Percentiles rank a stretch among this genome's conserved stretches.
Conservation (phyloP, 176 grass and related monocot species). For the Oryza longistaminata region DNA sequence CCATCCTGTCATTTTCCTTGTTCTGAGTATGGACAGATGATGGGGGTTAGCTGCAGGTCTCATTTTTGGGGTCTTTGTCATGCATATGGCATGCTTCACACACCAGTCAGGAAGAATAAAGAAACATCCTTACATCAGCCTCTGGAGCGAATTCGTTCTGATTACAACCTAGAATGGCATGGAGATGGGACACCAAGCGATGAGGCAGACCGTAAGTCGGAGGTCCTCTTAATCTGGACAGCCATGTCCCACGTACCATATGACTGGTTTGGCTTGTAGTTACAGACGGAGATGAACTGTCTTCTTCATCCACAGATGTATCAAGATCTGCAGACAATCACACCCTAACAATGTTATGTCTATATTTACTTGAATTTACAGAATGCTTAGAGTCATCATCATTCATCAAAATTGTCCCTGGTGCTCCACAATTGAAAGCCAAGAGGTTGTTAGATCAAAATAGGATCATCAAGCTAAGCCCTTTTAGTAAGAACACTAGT, state of each 20-base stretch:
- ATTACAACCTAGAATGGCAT: constrained; percentile 55
- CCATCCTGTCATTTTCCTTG: constrained; percentile 64
- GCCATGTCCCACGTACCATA: constrained; percentile 88
- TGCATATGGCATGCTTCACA: neutral
- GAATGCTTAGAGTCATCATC: no score
- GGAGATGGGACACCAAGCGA: constrained; percentile 68
- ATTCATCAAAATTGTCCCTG: neutral
- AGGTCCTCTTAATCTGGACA: constrained; percentile 48
- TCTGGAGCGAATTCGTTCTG: constrained; percentile 19
- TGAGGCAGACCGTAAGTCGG: constrained; percentile 63
- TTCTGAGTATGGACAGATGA: constrained; percentile 27
- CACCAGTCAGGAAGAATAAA: neutral
- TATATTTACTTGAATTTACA: neutral
- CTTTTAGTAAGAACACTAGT: constrained; percentile 19
- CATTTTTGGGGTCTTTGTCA: constrained; percentile 8
- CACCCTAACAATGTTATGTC: constrained; percentile 10
- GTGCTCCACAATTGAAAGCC: constrained; percentile 8
- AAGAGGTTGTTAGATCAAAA: neutral
- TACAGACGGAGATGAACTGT: constrained; percentile 7
- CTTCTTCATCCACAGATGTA: constrained; percentile 42
- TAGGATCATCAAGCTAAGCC: constrained; percentile 12
- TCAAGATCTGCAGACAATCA: constrained; percentile 65
- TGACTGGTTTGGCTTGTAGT: constrained; percentile 45
- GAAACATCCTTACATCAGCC: constrained; percentile 50
- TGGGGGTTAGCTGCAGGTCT: neutral